These are phyloP conservation scores for Rhynchospora pubera DNA, from an alignment of 176 grass and related monocot species.

Conservation along the genomic window DNA sequence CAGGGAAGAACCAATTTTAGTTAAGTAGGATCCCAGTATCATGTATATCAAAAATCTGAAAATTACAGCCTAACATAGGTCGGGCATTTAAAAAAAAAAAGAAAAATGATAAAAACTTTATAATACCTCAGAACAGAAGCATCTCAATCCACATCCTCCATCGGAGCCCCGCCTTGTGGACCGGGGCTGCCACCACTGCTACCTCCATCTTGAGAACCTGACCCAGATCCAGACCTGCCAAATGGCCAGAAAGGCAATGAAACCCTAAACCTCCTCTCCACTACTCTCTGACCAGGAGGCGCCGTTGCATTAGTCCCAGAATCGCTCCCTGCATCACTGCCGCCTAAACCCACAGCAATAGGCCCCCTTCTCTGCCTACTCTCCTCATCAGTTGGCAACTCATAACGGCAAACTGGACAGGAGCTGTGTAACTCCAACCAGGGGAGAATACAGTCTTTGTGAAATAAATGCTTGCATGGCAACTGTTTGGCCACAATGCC, in stretches of 20 bases:
- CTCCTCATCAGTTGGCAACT: conserved; percentile 75
- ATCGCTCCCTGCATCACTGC: neutral
- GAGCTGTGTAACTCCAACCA: conserved; percentile 97
- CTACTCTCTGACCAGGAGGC: conserved; percentile 31
- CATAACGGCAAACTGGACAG: conserved; percentile 81
- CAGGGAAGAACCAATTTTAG: neutral
- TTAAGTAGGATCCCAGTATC: neutral
- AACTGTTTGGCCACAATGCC: conserved; percentile 64
- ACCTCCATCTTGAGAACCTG: conserved; percentile 15
- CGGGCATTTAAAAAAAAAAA: neutral
- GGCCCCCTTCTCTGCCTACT: conserved; percentile 8
- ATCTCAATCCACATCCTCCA: conserved; percentile 81
- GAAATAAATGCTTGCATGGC: conserved; percentile 90
- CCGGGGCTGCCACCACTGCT: neutral
- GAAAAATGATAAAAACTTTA: neutral
- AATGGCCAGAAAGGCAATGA: conserved; percentile 49
- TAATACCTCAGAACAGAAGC: neutral
- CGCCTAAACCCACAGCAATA: neutral
- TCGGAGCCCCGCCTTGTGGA: conserved; percentile 17
- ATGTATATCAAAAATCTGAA: neutral
- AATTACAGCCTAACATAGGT: neutral
- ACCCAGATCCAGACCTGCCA: conserved; percentile 11
- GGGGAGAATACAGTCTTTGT: conserved; percentile 89
- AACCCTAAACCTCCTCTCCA: conserved; percentile 91
- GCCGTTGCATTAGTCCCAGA: neutral